Evolutionary conservation across 2,329 filamentous ascomycete genomes (phyloP).

Genomic region (Aspergillus ruber): DNA sequence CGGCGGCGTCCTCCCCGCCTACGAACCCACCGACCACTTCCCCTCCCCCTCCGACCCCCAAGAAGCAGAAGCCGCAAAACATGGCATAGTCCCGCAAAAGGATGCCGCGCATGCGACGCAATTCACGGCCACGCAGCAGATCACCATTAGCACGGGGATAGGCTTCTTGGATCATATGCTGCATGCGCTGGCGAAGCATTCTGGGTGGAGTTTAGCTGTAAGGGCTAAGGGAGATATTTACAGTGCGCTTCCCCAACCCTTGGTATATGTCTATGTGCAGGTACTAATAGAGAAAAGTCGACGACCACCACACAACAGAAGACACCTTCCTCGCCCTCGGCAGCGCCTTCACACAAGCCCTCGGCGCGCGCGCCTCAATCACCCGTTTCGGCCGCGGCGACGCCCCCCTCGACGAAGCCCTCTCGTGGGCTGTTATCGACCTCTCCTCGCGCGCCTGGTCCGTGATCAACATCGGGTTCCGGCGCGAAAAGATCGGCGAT

Average conservation of each 20-base stretch:
- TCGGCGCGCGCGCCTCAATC: slow-evolving; percentile 72
- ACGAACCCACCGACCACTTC: slow-evolving; percentile 45
- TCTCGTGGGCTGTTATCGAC: slow-evolving; percentile 89
- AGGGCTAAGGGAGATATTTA: slow-evolving; percentile 83
- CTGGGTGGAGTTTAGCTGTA: slow-evolving; percentile 83
- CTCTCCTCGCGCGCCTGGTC: slow-evolving; percentile 85
- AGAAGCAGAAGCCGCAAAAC: slow-evolving; percentile 44
- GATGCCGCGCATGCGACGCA: slow-evolving; percentile 72
- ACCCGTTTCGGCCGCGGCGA: slow-evolving; percentile 89
- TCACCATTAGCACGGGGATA: slow-evolving; percentile 85
- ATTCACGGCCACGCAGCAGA: slow-evolving; percentile 74
- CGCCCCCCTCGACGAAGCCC: slow-evolving; percentile 88
- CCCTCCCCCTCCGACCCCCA: slow-evolving; percentile 56
- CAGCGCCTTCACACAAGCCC: slow-evolving; percentile 70
- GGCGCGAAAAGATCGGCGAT: slow-evolving; percentile 88
- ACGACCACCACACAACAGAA: slow-evolving; percentile 97
- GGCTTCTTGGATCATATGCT: slow-evolving; percentile 99
- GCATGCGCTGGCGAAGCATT: slow-evolving; percentile 91
- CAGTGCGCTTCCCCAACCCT: slow-evolving; percentile 50
- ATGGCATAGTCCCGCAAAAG: slow-evolving; percentile 34
- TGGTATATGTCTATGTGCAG: not conserved
- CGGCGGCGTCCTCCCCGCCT: slow-evolving; percentile 59
- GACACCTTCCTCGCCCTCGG: slow-evolving; percentile 91
- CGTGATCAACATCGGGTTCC: slow-evolving; percentile 76
- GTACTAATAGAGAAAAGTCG: slow-evolving; percentile 52